These are phyloP conservation scores for Porogramme epimiltina DNA, from an alignment of 1,284 basidiomycete genomes.

Conservation along the genomic window DNA sequence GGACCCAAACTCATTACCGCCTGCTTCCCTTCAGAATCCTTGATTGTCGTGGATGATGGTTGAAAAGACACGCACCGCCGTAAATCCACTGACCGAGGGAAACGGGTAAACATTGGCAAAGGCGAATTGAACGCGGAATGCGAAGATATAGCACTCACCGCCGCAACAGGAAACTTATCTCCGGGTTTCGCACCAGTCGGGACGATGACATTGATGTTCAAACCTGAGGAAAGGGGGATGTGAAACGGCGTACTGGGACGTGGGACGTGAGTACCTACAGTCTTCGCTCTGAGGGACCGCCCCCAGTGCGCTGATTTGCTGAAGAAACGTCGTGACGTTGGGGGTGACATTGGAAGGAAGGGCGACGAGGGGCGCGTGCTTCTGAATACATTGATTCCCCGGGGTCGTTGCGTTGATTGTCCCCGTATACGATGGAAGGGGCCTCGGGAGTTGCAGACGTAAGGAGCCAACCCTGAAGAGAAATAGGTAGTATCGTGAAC, in stretches of 20 bases:
- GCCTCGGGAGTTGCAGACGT: constrained; percentile 47
- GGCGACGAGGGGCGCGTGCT: constrained; percentile 34
- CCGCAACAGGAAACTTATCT: constrained; percentile 42
- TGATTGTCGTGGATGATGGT: background rate
- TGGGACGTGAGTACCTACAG: constrained; percentile 36
- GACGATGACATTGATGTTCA: constrained; percentile 58
- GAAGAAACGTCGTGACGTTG: constrained; percentile 36
- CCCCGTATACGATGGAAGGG: constrained; percentile 42
- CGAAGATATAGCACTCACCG: constrained; percentile 15
- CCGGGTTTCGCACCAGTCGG: constrained; percentile 41
- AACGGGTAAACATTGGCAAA: background rate
- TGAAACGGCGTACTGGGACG: background rate
- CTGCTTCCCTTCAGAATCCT: background rate
- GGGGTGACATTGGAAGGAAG: constrained; percentile 30
- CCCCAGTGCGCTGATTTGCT: constrained; percentile 36
- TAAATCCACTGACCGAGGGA: constrained; percentile 29
- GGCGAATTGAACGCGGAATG: too few relatives aligned
- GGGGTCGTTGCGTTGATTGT: constrained; percentile 41
- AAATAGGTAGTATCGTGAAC: background rate
- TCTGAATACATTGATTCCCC: constrained; percentile 54
- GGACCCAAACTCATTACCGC: constrained; percentile 23
- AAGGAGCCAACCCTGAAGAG: constrained; percentile 19
- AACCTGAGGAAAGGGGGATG: constrained; percentile 41
- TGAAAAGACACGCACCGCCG: constrained; percentile 20
- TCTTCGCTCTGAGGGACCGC: constrained; percentile 41